A percentile compares a stretch with the other conserved stretches of the same genome.
These are phyloP conservation scores for Ceratocystis eucalypticola DNA, from an alignment of 2,329 filamentous ascomycete genomes.

Conservation along the genomic window DNA sequence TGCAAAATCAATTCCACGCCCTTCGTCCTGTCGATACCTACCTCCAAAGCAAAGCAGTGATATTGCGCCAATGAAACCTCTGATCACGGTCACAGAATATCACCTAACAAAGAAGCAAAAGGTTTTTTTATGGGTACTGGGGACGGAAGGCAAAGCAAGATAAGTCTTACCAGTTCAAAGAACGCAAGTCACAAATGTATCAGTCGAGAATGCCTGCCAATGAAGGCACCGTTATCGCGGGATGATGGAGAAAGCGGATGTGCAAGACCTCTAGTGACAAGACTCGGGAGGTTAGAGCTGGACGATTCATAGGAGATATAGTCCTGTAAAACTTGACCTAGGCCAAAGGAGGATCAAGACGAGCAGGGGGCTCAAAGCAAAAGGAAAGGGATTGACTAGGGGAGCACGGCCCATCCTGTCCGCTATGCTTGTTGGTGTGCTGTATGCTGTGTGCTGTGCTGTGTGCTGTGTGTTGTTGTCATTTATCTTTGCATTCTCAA, in stretches of 20 bases:
- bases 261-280: constrained; percentile 1
- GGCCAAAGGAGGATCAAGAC: constrained; percentile 14
- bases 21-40: background rate
- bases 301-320: constrained; percentile 17
- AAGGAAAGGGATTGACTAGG: constrained; percentile 8
- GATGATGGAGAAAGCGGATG: background rate
- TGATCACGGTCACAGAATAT: background rate
- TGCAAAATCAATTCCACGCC: background rate
- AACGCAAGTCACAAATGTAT: background rate
- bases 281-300: constrained; percentile 16
- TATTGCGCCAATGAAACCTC: background rate
- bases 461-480: constrained; percentile 8
- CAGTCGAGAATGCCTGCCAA: background rate
- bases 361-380: constrained; percentile 14
- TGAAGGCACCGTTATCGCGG: constrained; percentile 1
- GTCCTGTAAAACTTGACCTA: constrained; percentile 11
- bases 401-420: constrained; percentile 4
- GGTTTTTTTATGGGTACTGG: background rate
- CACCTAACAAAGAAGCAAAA: background rate
- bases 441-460: background rate
- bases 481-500: background rate
- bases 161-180: constrained; percentile 6
- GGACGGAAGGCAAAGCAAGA: background rate
- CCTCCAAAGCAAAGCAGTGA: background rate
- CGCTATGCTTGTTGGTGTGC: background rate